Percentiles rank a stretch among this genome's conserved stretches.
phyloP scores from a whole-genome alignment of 2,329 filamentous ascomycete species.

The Neonectria neomacrospora region DNA sequence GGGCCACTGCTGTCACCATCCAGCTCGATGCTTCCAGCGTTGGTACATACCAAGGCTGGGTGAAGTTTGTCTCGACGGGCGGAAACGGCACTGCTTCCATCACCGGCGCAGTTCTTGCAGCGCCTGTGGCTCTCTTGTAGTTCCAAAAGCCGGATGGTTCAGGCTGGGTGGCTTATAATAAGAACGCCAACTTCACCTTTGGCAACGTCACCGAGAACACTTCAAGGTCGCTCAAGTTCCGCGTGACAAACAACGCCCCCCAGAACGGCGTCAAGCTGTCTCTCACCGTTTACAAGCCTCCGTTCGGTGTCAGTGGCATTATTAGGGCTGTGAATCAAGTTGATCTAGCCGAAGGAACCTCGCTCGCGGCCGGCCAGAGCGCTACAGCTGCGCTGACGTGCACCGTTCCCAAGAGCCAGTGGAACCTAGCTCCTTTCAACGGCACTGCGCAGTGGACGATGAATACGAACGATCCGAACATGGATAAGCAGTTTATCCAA shows the following conservation, averaged over 20 bases:
- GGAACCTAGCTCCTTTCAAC: conserved; percentile 63
- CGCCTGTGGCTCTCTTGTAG: conserved; percentile 62
- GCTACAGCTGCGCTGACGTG: conserved; percentile 65
- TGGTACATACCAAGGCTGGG: conserved; percentile 62
- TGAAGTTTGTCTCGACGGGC: conserved; percentile 60
- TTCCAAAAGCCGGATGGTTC: conserved; percentile 64
- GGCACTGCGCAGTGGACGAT: conserved; percentile 64
- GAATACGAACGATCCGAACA: conserved; percentile 64
- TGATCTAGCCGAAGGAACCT: conserved; percentile 67
- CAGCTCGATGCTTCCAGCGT: conserved; percentile 58
- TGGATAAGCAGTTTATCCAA: conserved; percentile 63
- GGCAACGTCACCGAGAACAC: conserved; percentile 66
- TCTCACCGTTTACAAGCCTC: conserved; percentile 70
- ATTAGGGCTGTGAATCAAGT: conserved; percentile 65
- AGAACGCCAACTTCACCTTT: conserved; percentile 61
- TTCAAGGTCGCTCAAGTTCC: conserved; percentile 59
- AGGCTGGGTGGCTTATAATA: conserved; percentile 61
- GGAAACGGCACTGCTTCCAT: conserved; percentile 61
- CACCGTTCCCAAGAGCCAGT: conserved; percentile 65
- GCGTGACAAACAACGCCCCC: conserved; percentile 63
- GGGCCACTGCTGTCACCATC: conserved; percentile 54
- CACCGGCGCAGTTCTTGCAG: conserved; percentile 60
- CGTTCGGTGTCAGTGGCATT: conserved; percentile 65
- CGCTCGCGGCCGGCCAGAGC: conserved; percentile 60
- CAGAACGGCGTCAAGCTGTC: conserved; percentile 59